These are phyloP conservation scores for Globisporangium cederbergense DNA, from an alignment of 352 stramenopile species.

Conservation along the genomic window DNA sequence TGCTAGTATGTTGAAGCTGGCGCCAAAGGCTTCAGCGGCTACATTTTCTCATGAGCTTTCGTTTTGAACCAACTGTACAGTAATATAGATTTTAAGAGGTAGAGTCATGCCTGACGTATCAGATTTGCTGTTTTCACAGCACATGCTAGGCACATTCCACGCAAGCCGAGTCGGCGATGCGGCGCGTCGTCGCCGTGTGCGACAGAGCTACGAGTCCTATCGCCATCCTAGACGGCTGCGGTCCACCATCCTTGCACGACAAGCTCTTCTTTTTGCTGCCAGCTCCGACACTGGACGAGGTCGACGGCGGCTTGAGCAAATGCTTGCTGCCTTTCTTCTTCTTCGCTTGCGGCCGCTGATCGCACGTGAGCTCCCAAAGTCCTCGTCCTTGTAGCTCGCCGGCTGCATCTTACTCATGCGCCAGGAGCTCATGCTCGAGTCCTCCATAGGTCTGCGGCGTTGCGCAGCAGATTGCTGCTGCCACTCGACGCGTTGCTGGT, in stretches of 20 bases:
- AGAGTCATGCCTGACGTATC: too few species aligned
- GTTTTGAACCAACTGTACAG: too few species aligned
- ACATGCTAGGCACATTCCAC: too few species aligned
- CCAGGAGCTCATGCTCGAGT: slow-evolving; percentile 16
- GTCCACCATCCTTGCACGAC: not conserved
- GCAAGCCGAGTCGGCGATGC: too few species aligned
- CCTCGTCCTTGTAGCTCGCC: slow-evolving; percentile 30
- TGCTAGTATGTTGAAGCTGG: too few species aligned
- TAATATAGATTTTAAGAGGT: too few species aligned
- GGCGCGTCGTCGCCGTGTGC: too few species aligned
- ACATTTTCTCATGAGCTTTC: too few species aligned
- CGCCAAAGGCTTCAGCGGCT: too few species aligned
- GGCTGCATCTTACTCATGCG: slow-evolving; percentile 7
- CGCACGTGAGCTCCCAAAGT: slow-evolving; percentile 19
- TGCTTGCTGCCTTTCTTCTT: slow-evolving; percentile 44
- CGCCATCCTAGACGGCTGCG: slow-evolving; percentile 15
- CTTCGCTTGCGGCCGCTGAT: slow-evolving; percentile 27
- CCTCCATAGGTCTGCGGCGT: slow-evolving; percentile 29
- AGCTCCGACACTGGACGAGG: slow-evolving; percentile 21
- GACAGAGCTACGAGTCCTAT: slow-evolving; percentile 3
- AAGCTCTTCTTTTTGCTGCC: slow-evolving; percentile 36
- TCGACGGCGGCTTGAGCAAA: slow-evolving; percentile 29
- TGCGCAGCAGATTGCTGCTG: slow-evolving; percentile 36
- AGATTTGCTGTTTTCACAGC: too few species aligned
- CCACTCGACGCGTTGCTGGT: slow-evolving; percentile 7